These are phyloP conservation scores for Fragaria ananassa DNA, from an alignment of 306 rosid genomes.

Conservation along the genomic window DNA sequence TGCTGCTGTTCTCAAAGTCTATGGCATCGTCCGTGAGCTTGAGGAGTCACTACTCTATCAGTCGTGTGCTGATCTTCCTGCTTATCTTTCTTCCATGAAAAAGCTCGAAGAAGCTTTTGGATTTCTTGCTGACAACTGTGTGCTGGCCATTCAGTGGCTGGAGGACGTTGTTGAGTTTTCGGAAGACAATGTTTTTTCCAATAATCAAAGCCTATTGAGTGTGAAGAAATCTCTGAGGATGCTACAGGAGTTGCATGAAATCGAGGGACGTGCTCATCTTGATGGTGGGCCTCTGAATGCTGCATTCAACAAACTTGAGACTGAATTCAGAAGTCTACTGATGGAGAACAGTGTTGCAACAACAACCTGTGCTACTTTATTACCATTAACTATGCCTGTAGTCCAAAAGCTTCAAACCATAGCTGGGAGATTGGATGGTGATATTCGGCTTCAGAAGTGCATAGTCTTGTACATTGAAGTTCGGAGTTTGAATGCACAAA, in stretches of 20 bases:
- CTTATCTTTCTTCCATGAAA: conserved; percentile 45
- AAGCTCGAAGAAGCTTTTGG: conserved; percentile 66
- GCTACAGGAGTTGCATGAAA: conserved; percentile 47
- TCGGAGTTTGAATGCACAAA: conserved; percentile 49
- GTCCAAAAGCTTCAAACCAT: conserved; percentile 49
- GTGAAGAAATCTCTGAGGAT: conserved; percentile 47
- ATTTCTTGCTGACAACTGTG: conserved; percentile 67
- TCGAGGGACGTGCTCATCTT: conserved; percentile 31
- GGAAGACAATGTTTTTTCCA: conserved; percentile 33
- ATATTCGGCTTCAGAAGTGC: conserved; percentile 47
- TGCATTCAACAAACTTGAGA: conserved; percentile 65
- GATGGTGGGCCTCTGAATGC: conserved; percentile 67
- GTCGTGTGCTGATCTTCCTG: conserved; percentile 42
- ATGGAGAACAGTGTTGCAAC: conserved; percentile 35
- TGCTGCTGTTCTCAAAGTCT: conserved; percentile 53
- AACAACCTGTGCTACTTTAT: conserved; percentile 13
- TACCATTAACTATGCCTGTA: conserved; percentile 34
- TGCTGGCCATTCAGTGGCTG: conserved; percentile 62
- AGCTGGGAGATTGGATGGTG: conserved; percentile 48
- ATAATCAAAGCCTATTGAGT: conserved; percentile 37
- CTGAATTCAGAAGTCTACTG: conserved; percentile 53
- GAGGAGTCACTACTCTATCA: conserved; percentile 44
- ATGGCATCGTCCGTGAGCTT: conserved; percentile 49
- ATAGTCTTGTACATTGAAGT: conserved; percentile 47
- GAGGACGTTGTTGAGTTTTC: conserved; percentile 42